A percentile compares a stretch with the other conserved stretches of the same genome.
Evolutionary conservation across 31 red algal species (phyloP).

Genomic region (Endocladia muricata): DNA sequence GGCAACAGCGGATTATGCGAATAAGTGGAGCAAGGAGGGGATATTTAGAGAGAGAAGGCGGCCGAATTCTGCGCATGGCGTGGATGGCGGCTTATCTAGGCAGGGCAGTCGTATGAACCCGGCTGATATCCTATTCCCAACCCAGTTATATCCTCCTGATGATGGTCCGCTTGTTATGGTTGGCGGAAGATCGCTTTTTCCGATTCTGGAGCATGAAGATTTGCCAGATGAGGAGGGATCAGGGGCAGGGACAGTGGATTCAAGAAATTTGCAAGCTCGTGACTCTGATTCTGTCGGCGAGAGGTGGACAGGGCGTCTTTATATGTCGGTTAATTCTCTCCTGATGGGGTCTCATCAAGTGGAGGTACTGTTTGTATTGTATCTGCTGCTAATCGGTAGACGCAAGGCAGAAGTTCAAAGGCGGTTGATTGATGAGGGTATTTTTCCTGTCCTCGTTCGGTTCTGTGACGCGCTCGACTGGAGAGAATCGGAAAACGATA

Average conservation of each 20-base stretch:
- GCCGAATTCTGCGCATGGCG: background rate
- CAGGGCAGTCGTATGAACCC: too few species aligned
- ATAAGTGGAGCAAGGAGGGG: background rate
- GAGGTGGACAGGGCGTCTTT: background rate
- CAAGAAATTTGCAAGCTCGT: background rate
- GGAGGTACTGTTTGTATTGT: slow-evolving; percentile 70
- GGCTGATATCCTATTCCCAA: too few species aligned
- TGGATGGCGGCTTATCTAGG: too few species aligned
- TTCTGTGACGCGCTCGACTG: slow-evolving; percentile 69
- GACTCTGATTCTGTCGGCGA: slow-evolving; percentile 2
- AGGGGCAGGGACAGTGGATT: background rate
- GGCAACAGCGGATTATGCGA: background rate
- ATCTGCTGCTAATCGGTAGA: slow-evolving; percentile 55
- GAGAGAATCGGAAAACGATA: slow-evolving; percentile 39
- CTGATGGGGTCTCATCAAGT: slow-evolving; percentile 60
- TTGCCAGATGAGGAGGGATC: too few species aligned
- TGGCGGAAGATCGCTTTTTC: too few species aligned
- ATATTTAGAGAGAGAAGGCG: slow-evolving; percentile 1
- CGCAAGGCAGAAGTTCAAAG: slow-evolving; percentile 59
- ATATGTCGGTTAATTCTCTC: slow-evolving; percentile 5
- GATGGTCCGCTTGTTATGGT: too few species aligned
- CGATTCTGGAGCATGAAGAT: too few species aligned
- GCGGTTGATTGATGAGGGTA: slow-evolving; percentile 31
- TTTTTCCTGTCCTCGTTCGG: slow-evolving; percentile 40
- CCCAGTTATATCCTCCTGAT: too few species aligned